These are phyloP conservation scores for Coniella lustricola DNA, from an alignment of 2,329 filamentous ascomycete genomes.

Conservation along the genomic window DNA sequence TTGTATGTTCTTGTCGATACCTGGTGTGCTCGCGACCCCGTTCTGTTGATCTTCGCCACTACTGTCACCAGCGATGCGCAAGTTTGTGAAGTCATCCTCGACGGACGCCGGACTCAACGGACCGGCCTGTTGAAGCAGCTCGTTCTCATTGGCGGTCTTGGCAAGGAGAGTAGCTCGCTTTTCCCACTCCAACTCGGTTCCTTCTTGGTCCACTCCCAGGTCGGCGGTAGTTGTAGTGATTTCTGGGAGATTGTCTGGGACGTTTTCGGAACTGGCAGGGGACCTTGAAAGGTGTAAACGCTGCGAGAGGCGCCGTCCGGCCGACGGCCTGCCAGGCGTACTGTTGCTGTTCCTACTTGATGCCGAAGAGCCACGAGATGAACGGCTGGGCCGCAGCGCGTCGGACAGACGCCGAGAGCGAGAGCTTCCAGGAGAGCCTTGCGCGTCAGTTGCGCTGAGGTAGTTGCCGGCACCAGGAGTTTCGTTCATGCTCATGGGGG, in stretches of 20 bases:
- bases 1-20: slow-evolving; percentile 69
- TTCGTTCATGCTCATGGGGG: slow-evolving; percentile 17
- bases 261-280: slow-evolving; percentile 59
- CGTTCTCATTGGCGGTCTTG: slow-evolving; percentile 40
- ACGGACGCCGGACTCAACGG: slow-evolving; percentile 15
- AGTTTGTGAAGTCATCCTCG: slow-evolving; percentile 22
- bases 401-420: slow-evolving; percentile 25
- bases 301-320: slow-evolving; percentile 52
- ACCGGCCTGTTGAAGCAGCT: slow-evolving; percentile 32
- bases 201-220: slow-evolving; percentile 38
- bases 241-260: slow-evolving; percentile 74
- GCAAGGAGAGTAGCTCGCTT: slow-evolving; percentile 85
- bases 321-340: slow-evolving; percentile 27
- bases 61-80: slow-evolving; percentile 22
- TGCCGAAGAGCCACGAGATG: slow-evolving; percentile 41
- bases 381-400: slow-evolving; percentile 28
- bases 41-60: slow-evolving; percentile 18
- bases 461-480: slow-evolving; percentile 20
- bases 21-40: slow-evolving; percentile 40
- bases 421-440: slow-evolving; percentile 7
- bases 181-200: slow-evolving; percentile 75
- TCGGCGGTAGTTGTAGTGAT: slow-evolving; percentile 48
- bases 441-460: slow-evolving; percentile 22
- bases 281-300: slow-evolving; percentile 59
- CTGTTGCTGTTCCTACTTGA: slow-evolving; percentile 29